Evolutionary conservation across 139 green algal genomes (phyloP).

Genomic region (Coelastrella sp.): DNA sequence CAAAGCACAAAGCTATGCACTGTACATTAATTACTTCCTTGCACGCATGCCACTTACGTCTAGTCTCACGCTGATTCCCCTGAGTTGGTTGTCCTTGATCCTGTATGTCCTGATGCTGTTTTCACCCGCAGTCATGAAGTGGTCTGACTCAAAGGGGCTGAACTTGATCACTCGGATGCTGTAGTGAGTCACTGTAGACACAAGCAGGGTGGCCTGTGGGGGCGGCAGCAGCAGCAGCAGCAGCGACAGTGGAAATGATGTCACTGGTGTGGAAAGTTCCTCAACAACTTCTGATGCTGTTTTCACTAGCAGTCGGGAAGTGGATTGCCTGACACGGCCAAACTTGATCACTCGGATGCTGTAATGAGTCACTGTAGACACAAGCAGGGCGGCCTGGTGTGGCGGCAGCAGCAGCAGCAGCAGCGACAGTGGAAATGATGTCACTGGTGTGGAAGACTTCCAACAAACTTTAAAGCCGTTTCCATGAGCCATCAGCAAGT

Average conservation of each 20-base stretch:
- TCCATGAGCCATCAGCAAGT: no score
- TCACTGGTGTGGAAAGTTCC: background rate
- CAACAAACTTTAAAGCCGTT: background rate
- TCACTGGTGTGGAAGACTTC: background rate
- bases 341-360: conserved; percentile 81
- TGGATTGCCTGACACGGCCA: no score
- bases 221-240: background rate
- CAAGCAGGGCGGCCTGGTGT: background rate
- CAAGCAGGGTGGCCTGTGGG: background rate
- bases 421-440: no score
- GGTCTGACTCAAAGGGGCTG: conserved; percentile 76
- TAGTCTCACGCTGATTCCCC: conserved; percentile 69
- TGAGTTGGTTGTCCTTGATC: conserved; percentile 76
- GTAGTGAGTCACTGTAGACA: conserved; percentile 63
- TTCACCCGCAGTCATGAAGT: conserved; percentile 78
- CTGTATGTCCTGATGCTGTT: conserved; percentile 86
- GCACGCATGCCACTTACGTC: background rate
- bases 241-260: no score
- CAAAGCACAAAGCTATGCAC: no score
- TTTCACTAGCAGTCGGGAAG: no score
- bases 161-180: conserved; percentile 80
- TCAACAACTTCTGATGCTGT: background rate
- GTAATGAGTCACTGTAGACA: conserved; percentile 54
- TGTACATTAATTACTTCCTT: conserved; percentile 54
- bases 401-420: background rate